Conservation (phyloP, 805 yeast species). For the Ogataea ramenticola region DNA sequence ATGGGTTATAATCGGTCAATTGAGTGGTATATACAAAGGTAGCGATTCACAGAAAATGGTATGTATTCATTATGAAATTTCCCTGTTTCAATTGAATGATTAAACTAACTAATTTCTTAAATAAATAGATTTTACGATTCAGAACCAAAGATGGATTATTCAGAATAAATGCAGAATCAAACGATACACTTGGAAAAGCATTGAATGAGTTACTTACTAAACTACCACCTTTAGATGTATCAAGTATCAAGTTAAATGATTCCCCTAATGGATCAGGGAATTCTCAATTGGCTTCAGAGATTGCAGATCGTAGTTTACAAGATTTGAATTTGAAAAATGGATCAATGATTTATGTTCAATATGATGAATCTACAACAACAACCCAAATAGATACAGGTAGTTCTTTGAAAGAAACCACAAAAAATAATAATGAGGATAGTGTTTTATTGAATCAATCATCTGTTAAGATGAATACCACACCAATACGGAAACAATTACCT, state of each 20-base stretch:
- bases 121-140: slow-evolving; percentile 62
- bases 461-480: background rate
- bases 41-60: background rate
- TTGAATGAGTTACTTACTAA: slow-evolving; percentile 21
- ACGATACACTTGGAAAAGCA: background rate
- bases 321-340: slow-evolving; percentile 54
- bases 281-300: slow-evolving; percentile 31
- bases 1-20: too few species aligned
- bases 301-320: slow-evolving; percentile 23
- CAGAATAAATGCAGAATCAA: slow-evolving; percentile 38
- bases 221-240: slow-evolving; percentile 27
- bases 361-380: slow-evolving; percentile 11
- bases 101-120: too few species aligned
- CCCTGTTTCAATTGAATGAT: too few species aligned
- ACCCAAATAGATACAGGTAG: too few species aligned
- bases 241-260: slow-evolving; percentile 32
- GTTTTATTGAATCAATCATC: background rate
- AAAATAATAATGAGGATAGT: background rate
- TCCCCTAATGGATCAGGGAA: slow-evolving; percentile 31
- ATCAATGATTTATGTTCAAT: slow-evolving; percentile 44
- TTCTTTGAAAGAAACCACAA: background rate
- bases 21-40: too few species aligned
- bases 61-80: background rate
- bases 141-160: slow-evolving; percentile 80
- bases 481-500: slow-evolving; percentile 37